Base-by-base conservation (phyloP, 345 rosid species). In the Orychophragmus violaceus region DNA sequence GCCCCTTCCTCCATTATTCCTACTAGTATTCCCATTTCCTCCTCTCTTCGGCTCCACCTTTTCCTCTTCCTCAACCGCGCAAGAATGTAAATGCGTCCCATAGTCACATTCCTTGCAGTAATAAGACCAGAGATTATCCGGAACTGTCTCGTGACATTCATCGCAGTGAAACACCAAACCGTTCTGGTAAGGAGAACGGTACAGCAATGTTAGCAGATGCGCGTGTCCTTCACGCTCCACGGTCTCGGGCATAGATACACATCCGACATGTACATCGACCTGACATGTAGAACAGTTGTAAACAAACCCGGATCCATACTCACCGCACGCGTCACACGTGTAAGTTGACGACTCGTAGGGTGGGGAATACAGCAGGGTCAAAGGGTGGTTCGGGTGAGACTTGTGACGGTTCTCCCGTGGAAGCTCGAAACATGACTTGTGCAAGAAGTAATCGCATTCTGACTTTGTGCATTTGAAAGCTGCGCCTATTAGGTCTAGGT, bases 361-460 rank as follows among this genome's bases (percentile, higher is more conserved):
- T 59, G 72, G 58, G 16, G 77, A 41, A 52, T 52, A 60, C 10
- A 74, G 49, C 0, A 74, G 10, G 32, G 62, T 74, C 30, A 74
- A 36, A 42, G 77, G 72, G n/a, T 74, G 68, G 13, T 66, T 25
- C 0, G 68, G 72, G 32, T 74, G 77, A 74, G 77, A 7, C 42
- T 59, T 74, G 63, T 66, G 77, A 53, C 14, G 62, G 3, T 0
- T 59, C 25, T 66, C 58, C 17, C 63, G 72, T 0, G 73, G 77
- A 51, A 74, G 77, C 1, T 74, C 77, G 6, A 74, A 67, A 74
- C 77, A 74, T 44, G 77, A 61, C 64, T 74, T 74, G 62, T 73
- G 68, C 17, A 66, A 66, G 56, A 59, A 65, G 67, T 66, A 74
- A 66, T 66, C 72, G 1, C 73, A 74, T 10, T 74, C 77, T 1